Conservation (phyloP, 2,329 filamentous ascomycete species). For the Thelonectria rubi region DNA sequence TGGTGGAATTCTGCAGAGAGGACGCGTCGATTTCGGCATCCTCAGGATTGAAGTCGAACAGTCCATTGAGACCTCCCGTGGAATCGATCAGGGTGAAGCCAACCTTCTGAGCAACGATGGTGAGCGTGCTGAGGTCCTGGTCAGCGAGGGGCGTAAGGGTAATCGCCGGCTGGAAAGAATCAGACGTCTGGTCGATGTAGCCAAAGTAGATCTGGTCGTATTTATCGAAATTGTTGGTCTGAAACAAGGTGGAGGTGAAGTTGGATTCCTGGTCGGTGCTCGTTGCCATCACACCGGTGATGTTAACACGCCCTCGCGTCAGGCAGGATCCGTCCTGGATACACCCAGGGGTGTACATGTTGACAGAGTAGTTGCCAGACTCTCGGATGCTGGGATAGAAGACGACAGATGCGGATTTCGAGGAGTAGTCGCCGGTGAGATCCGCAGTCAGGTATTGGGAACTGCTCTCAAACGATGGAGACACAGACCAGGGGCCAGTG, state of each 20-base stretch:
- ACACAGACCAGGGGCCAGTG: constrained; percentile 78
- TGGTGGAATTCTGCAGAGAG: constrained; percentile 74
- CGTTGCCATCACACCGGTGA: constrained; percentile 76
- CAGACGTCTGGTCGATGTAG: constrained; percentile 77
- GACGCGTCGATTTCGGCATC: constrained; percentile 61
- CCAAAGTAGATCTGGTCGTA: constrained; percentile 93
- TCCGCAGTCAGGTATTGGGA: constrained; percentile 80
- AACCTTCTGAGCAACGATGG: constrained; percentile 89
- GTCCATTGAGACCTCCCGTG: constrained; percentile 83
- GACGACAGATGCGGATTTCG: constrained; percentile 72
- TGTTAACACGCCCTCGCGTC: constrained; percentile 80
- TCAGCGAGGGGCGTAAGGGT: constrained; percentile 76
- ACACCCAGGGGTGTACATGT: constrained; percentile 93
- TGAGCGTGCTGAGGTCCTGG: constrained; percentile 69
- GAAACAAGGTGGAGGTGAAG: constrained; percentile 73
- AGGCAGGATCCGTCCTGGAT: constrained; percentile 78
- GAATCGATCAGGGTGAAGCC: constrained; percentile 79
- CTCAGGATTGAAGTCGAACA: constrained; percentile 86
- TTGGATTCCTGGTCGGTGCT: constrained; percentile 54
- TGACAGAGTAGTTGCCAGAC: constrained; percentile 90
- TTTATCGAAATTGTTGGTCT: constrained; percentile 97
- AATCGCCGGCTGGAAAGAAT: constrained; percentile 80
- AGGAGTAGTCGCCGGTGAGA: constrained; percentile 64
- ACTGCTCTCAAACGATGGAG: constrained; percentile 72
- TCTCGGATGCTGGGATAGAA: constrained; percentile 87